Conservation (phyloP, 169 alveolate species). For the Eimeria necatrix region DNA sequence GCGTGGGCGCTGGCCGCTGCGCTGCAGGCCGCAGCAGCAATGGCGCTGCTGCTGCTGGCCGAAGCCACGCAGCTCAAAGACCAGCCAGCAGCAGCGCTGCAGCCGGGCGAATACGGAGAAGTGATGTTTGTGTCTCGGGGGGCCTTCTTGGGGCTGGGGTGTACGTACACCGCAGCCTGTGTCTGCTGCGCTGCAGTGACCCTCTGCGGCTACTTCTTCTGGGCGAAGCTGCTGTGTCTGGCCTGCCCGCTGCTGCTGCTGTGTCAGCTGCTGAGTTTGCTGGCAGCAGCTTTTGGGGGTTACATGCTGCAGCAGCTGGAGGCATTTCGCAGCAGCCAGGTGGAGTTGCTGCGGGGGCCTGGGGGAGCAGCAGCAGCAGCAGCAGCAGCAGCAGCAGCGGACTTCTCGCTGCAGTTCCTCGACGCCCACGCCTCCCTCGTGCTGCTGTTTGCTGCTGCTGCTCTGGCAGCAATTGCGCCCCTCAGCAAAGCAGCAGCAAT, state of each 20-base stretch:
- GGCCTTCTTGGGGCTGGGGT: background rate
- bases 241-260: background rate
- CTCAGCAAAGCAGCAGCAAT: background rate
- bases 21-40: background rate
- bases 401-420: background rate
- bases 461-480: background rate
- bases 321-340: background rate
- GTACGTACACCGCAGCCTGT: background rate
- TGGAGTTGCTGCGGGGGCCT: no score
- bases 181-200: background rate
- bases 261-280: background rate
- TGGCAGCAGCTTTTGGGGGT: background rate
- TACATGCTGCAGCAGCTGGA: background rate
- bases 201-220: background rate
- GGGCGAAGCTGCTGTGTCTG: background rate
- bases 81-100: background rate
- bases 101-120: background rate
- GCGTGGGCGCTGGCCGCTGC: background rate
- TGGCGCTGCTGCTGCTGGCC: background rate
- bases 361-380: background rate
- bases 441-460: background rate
- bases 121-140: constrained; percentile 4
- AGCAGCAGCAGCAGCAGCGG: background rate
- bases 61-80: background rate
- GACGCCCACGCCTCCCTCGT: background rate